Percentiles rank a stretch among this genome's conserved stretches.
Evolutionary conservation across 176 grass and related monocot species (phyloP).

Genomic region (Zea mays): Zm-B73-REFERENCE-NAM-5.0 NC_050104.1:20831001-20831500

Average conservation of each 20-base stretch:
- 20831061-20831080: no score
- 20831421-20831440: no score
- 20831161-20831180: not conserved
- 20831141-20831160: conserved; percentile 21
- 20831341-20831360: no score
- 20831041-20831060: not conserved
- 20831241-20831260: not conserved
- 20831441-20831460: no score
- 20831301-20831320: not conserved
- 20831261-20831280: not conserved
- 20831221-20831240: not conserved
- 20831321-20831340: no score
- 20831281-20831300: not conserved
- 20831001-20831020: not conserved
- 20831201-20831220: not conserved
- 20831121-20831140: conserved; percentile 3
- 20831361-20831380: no score
- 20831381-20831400: no score
- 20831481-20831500: no score
- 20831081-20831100: not conserved
- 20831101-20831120: conserved; percentile 42
- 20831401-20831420: no score
- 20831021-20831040: not conserved
- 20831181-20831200: not conserved
- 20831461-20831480: no score